Base-by-base conservation (phyloP, 352 stramenopile genomes). In the Elongisporangium senticosum region DNA sequence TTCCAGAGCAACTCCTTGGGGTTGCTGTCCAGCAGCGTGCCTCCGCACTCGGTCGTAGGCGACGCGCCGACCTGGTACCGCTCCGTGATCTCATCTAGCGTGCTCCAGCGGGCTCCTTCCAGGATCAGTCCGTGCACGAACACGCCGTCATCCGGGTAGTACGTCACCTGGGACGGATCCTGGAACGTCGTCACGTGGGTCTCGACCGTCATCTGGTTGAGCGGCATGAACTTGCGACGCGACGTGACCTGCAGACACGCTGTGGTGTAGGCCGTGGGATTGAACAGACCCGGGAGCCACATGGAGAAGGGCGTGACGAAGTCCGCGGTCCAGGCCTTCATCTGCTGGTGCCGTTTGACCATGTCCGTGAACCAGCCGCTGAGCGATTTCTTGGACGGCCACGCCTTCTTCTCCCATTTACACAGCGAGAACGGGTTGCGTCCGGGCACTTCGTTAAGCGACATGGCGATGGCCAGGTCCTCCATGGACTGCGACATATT, bases 161-260 rank as follows among this genome's bases (percentile, higher is more conserved):
- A 77, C 10, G 78, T 85, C 14, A 95, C 77, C 33, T 89, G 79
- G n/a, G 77, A 83, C 17, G 74, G 58, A 64, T 97, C 85, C 54
- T 90, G 86, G 59, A 98, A 96, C 47, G 81, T 97, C n/a, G 89
- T 97, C 49, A 98, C 84, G 64, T 98, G 93, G 21, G 95, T 98
- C 72, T 98, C 95, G 51, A 96, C 93, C 1, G 92, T 98, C 89
- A 98, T 98, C 58, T 97, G 88, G 72, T 98, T 97, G 39, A 98
- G 78, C 48, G 94, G 89, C 70, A 96, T 86, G 65, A 93, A 84
- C 53, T 94, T 96, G 40, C 83, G 83, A 37, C 96, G 89, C 17
- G 93, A 96, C 21, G 94, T 98, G 21, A 98, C 93, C 67, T 99
- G 96, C 58, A 98, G 80, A 63, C 97, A 95, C 26, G 95, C 96